phyloP scores from a whole-genome alignment of 228 moss, liverwort and hornwort genomes.

The Sphagnum magellanicum region DNA sequence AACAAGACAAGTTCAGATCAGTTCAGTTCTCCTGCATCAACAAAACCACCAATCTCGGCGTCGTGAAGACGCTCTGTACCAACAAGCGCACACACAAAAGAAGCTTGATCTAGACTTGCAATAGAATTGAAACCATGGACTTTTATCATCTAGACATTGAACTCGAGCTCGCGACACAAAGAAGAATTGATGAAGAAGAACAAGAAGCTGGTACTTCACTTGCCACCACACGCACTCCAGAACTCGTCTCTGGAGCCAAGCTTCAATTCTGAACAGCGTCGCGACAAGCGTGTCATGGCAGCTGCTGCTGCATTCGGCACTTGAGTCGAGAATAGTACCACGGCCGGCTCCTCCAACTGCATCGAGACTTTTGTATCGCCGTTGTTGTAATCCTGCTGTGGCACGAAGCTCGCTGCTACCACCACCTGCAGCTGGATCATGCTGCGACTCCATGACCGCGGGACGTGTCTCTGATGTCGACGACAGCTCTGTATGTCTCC shows the following conservation, averaged over 20 bases:
- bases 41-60: too few relatives aligned
- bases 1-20: too few relatives aligned
- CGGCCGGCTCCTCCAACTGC: slow-evolving; percentile 7
- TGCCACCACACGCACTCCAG: slow-evolving; percentile 58
- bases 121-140: too few relatives aligned
- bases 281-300: slow-evolving; percentile 15
- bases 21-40: too few relatives aligned
- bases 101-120: too few relatives aligned
- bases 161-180: background rate
- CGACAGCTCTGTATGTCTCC: slow-evolving; percentile 4
- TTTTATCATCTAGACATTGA: too few relatives aligned
- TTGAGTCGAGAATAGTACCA: slow-evolving; percentile 9
- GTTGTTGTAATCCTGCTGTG: slow-evolving; percentile 18
- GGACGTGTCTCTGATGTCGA: background rate
- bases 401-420: slow-evolving; percentile 11
- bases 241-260: slow-evolving; percentile 39
- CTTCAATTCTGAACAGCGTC: slow-evolving; percentile 43
- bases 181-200: background rate
- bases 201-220: slow-evolving; percentile 7
- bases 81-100: too few relatives aligned
- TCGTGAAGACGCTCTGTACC: too few relatives aligned
- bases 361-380: slow-evolving; percentile 13
- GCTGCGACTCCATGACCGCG: slow-evolving; percentile 16
- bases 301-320: slow-evolving; percentile 15
- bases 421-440: slow-evolving; percentile 2